phyloP scores from a whole-genome alignment of 352 stramenopile genomes.

The Phytophthora sp. region DNA sequence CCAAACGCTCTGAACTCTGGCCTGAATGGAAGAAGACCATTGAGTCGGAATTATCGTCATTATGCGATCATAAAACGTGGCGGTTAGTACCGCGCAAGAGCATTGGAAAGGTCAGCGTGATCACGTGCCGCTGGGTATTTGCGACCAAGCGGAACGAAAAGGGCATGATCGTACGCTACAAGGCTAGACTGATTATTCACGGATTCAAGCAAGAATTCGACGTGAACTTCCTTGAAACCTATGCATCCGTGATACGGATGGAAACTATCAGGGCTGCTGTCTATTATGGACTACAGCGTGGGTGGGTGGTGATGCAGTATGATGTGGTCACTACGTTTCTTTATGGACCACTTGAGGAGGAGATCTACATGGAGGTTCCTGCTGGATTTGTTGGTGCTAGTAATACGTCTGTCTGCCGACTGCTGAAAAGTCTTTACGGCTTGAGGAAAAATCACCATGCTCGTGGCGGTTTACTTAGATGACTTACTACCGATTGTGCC shows the following conservation, averaged over 20 bases:
- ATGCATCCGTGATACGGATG: conserved; percentile 24
- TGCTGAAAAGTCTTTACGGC: conserved; percentile 24
- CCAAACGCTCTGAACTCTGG: neutral
- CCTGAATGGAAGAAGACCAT: conserved; percentile 4
- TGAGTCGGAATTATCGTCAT: neutral
- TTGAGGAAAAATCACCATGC: conserved; percentile 10
- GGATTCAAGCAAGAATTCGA: conserved; percentile 28
- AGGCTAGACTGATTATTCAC: conserved; percentile 24
- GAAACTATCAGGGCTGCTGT: conserved; percentile 23
- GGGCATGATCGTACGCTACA: conserved; percentile 17
- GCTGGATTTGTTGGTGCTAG: neutral
- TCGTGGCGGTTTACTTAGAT: conserved; percentile 6
- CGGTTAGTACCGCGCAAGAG: neutral
- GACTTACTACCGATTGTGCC: conserved; percentile 2
- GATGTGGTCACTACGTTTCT: conserved; percentile 25
- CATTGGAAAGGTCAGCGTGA: conserved; percentile 6
- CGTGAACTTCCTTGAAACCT: conserved; percentile 27
- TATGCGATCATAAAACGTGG: conserved; percentile 8
- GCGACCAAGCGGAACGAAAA: conserved; percentile 18
- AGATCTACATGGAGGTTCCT: conserved; percentile 12
- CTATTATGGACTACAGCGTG: conserved; percentile 12
- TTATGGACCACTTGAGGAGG: neutral
- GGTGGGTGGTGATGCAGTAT: conserved; percentile 12
- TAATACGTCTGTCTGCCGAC: neutral
- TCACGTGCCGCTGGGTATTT: conserved; percentile 23